Percentiles rank a stretch among this genome's conserved stretches.
These are phyloP conservation scores for Epichloe bromicola DNA, from an alignment of 2,329 filamentous ascomycete species.

Conservation along the genomic window DNA sequence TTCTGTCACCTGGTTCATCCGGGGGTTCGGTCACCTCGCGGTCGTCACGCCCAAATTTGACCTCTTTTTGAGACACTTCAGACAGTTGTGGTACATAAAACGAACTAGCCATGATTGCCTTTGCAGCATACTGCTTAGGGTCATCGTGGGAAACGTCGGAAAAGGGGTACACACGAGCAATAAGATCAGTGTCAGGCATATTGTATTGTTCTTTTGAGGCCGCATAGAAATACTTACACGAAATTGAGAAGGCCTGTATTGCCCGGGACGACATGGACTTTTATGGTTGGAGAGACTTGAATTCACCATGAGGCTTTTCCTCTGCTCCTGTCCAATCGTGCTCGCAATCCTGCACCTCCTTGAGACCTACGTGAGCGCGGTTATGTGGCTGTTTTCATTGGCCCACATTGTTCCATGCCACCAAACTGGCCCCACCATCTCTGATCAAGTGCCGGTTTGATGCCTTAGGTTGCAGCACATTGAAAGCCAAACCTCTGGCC, in stretches of 20 bases:
- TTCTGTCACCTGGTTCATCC: not conserved
- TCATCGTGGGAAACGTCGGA: not conserved
- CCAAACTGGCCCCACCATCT: no score
- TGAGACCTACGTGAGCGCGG: no score
- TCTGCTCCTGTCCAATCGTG: not conserved
- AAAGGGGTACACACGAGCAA: constrained; percentile 4
- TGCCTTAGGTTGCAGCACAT: no score
- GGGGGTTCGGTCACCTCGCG: constrained; percentile 3
- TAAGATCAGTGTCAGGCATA: constrained; percentile 1
- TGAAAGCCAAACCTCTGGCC: no score
- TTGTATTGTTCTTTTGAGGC: not conserved
- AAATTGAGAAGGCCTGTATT: not conserved
- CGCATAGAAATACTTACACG: not conserved
- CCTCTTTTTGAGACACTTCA: not conserved
- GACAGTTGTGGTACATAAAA: not conserved
- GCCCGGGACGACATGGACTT: not conserved
- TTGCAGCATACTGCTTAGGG: not conserved
- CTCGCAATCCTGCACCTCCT: not conserved
- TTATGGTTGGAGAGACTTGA: not conserved
- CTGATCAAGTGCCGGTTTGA: no score
- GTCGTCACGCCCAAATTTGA: constrained; percentile 1
- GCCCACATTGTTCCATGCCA: no score
- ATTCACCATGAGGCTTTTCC: not conserved
- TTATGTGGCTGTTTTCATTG: no score
- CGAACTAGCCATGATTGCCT: not conserved